Base-by-base conservation (phyloP, 2,329 filamentous ascomycete genomes). In the Cercospora sojina region DNA sequence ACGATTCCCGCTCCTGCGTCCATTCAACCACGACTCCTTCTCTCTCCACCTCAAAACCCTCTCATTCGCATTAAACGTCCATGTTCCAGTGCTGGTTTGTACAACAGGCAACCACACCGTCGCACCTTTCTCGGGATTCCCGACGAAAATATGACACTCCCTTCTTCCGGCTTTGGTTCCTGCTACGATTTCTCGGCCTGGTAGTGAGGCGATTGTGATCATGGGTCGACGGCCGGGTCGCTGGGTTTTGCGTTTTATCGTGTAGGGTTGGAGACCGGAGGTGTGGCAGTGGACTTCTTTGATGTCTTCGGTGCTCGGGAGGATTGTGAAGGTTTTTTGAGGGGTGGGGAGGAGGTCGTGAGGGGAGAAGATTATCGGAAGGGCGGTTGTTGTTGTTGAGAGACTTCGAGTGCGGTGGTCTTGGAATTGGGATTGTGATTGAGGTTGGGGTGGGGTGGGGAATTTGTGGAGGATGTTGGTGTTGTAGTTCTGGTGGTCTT, bases 271-370 rank as follows among this genome's bases (percentile, higher is more conserved):
- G 3, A 63, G 25, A 16, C 60, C 60, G 27, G 53, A 32, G 5
- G 12, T 57, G 10, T 63, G 23, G 60, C 32, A 47, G 32, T 63
- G 60, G n/a, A 63, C 60, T 43, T 63, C 60, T 29, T 63, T 57
- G 2, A 43, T 57, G 53, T 57, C 53, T 20, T 12, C 8, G 3
- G 53, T 57, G 53, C 31, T 32, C 8, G 27, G 31, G 13, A 18
- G 53, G 27, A 57, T 57, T 12, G 53, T 57, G 53, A 32, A 57
- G 27, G 18, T 35, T 35, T 32, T 57, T 20, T 35, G 53, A 35
- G 53, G 53, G 5, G 10, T 57, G 4, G 27, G 27, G 29, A 57
- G 53, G 27, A 57, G 31, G 53, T 57, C 53, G 53, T 16, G 16
- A 0, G 53, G 27, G 5, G 53, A 57, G n/a, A 57, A 53, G 23